phyloP scores from a whole-genome alignment of 257 asterid genomes.

The Penstemon newberryi region DNA sequence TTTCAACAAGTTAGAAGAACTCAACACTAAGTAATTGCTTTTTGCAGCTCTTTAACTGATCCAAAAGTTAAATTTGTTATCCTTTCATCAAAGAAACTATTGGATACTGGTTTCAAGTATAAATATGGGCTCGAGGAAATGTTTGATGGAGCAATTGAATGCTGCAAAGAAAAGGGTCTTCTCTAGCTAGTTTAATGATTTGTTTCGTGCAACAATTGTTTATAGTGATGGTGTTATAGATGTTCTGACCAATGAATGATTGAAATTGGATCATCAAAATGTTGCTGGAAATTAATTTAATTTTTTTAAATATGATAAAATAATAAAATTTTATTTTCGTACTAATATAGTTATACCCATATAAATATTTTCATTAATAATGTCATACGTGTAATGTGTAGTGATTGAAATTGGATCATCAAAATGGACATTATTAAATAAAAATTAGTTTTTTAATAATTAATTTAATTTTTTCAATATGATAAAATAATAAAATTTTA shows the following conservation, averaged over 20 bases:
- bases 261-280: no score
- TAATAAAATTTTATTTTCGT: no score
- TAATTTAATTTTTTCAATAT: no score
- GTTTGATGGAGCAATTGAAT: conserved; percentile 51
- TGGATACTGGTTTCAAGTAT: conserved; percentile 47
- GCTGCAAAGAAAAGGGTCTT: conserved; percentile 48
- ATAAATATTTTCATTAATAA: no score
- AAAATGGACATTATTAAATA: neutral
- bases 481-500: no score
- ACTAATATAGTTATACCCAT: no score
- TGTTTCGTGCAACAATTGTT: neutral
- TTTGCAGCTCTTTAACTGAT: conserved; percentile 20
- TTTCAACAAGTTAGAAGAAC: neutral
- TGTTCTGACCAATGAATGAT: no score
- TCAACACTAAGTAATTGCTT: neutral
- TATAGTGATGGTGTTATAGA: no score
- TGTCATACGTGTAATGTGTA: no score
- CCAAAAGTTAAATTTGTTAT: neutral
- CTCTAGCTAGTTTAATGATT: conserved; percentile 21
- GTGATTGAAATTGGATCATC: no score
- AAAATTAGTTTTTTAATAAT: conserved; percentile 24
- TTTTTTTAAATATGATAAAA: no score
- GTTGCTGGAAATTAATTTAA: neutral
- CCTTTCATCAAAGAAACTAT: conserved; percentile 44
- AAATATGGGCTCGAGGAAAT: conserved; percentile 48